Base-by-base conservation (phyloP, 129 eudicot species). In the Kitagawia praeruptora region DNA sequence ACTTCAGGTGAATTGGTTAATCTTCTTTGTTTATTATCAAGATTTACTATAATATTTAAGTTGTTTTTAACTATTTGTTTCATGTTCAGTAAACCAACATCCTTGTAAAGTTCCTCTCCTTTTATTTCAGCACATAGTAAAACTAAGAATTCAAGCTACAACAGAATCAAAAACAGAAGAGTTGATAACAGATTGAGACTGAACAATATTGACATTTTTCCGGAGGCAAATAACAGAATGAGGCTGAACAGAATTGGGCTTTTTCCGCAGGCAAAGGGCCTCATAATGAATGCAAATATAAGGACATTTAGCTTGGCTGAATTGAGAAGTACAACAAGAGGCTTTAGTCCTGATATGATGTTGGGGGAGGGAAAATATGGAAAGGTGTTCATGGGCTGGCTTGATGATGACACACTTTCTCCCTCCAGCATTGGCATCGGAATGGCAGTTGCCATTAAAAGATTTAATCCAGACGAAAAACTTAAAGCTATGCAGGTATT, bases 361-460 rank as follows among this genome's bases (percentile, higher is more conserved):
- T 45, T 83, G 79, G 87, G 83, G 3, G 53, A 39, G 45, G 83
- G 79, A 41, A 61, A n/a, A 15, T 78, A 47, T 69, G 83, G 87
- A 70, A 25, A 27, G 42, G 54, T 81, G 8, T 81, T 51, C 38
- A 23, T 66, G 46, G 86, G 89, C 42, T 82, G 82, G 84, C 19
- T 86, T 12, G 76, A 82, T 6, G 21, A 64, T 77, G 64, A 80
- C 34, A 77, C 80, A 11, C 75, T 34, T 9, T 38, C 84, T 38
- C 81, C 81, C 16, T 80, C 82, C 45, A 77, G 63, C 61, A 48
- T 12, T 5, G 82, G 84, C 53, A 46, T 23, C 49, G 86, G 86
- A 78, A 66, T 80, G 49, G 70, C 51, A 56, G 70, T 86, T 80
- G 87, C 85, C 53, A 69, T 86, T 28, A 83, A 80, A 78, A 83